Evolutionary conservation across 2,329 filamentous ascomycete species (phyloP).

Genomic region (Cordyceps cateniannulata): DNA sequence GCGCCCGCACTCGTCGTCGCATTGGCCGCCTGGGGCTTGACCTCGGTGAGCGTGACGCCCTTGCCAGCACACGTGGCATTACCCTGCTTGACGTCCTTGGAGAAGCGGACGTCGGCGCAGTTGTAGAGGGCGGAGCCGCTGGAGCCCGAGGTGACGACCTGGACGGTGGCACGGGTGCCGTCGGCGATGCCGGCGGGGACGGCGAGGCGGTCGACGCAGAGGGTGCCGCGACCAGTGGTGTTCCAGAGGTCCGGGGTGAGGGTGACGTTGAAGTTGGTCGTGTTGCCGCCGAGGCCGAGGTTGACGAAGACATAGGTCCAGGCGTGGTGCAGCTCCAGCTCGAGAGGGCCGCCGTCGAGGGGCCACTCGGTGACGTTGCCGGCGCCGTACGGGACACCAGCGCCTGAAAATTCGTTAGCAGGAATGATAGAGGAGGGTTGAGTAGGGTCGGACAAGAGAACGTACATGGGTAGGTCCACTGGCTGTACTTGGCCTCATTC

Average conservation of each 20-base stretch:
- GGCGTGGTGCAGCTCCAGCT: slow-evolving; percentile 43
- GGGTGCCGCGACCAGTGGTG: slow-evolving; percentile 53
- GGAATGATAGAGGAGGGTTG: neutral
- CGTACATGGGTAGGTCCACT: slow-evolving; percentile 48
- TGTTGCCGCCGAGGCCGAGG: slow-evolving; percentile 42
- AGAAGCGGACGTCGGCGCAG: slow-evolving; percentile 69
- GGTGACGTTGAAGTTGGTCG: slow-evolving; percentile 62
- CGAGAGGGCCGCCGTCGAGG: slow-evolving; percentile 40
- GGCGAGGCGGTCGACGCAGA: slow-evolving; percentile 57
- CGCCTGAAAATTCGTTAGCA: slow-evolving; percentile 26
- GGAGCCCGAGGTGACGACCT: slow-evolving; percentile 60
- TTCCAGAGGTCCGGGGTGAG: slow-evolving; percentile 54
- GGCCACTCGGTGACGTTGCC: slow-evolving; percentile 49
- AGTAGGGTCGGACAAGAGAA: neutral
- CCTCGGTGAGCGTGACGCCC: slow-evolving; percentile 36
- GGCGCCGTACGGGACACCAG: slow-evolving; percentile 36
- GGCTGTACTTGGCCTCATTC: slow-evolving; percentile 35
- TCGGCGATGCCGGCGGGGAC: slow-evolving; percentile 50
- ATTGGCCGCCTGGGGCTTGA: slow-evolving; percentile 21
- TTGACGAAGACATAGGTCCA: slow-evolving; percentile 50
- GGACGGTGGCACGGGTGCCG: slow-evolving; percentile 59
- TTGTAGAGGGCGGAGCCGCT: slow-evolving; percentile 60
- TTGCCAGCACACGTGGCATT: slow-evolving; percentile 32
- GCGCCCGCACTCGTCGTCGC: neutral
- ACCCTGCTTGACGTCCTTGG: slow-evolving; percentile 36